A percentile compares a stretch with the other conserved stretches of the same genome.
phyloP scores from a whole-genome alignment of 805 yeast genomes.

The Soucietia sequanensis region DNA sequence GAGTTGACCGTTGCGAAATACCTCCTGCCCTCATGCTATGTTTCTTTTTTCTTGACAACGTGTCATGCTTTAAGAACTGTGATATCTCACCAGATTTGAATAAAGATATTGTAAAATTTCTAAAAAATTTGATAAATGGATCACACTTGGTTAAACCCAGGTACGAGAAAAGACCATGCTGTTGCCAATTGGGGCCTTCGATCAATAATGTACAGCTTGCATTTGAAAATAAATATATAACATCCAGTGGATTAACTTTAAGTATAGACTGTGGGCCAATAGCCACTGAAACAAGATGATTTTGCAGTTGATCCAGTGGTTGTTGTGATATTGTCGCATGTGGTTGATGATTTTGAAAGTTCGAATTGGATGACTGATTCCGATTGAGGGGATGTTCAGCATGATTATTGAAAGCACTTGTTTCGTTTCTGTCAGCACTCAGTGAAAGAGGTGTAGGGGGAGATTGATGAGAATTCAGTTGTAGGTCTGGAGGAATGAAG shows the following conservation, averaged over 20 bases:
- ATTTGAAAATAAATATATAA: constrained; percentile 29
- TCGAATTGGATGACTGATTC: constrained; percentile 1
- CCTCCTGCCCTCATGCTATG: neutral
- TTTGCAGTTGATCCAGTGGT: no score
- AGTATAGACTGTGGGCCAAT: constrained; percentile 36
- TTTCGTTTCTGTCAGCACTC: no score
- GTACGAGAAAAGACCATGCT: constrained; percentile 39
- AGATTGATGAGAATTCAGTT: no score
- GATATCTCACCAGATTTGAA: constrained; percentile 34
- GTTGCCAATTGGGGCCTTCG: constrained; percentile 40
- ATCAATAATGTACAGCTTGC: constrained; percentile 34
- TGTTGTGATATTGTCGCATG: no score
- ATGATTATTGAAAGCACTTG: no score
- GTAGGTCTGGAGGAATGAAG: no score
- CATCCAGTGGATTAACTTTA: constrained; percentile 32
- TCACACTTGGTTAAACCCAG: constrained; percentile 41
- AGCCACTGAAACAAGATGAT: constrained; percentile 27
- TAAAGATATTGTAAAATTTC: constrained; percentile 33
- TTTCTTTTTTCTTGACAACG: constrained; percentile 11
- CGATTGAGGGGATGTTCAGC: no score
- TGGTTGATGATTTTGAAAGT: neutral
- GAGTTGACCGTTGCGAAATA: neutral
- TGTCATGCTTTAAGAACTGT: constrained; percentile 22
- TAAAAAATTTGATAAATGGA: constrained; percentile 34
- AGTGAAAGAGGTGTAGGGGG: no score